Conservation (phyloP, 129 eudicot species). For the Saussurea involucrata region DNA sequence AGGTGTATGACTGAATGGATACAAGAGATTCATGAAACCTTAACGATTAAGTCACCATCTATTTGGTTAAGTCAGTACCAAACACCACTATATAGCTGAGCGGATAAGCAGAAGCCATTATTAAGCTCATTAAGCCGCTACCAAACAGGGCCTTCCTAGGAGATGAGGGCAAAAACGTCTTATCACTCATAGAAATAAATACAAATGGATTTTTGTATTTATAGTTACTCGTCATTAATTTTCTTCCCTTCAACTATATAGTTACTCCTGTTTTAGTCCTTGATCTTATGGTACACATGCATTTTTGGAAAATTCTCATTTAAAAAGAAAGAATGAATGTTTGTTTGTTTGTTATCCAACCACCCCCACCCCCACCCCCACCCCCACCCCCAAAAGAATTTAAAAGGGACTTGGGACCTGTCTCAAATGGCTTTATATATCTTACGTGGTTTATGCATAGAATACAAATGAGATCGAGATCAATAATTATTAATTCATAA, state of each 20-base stretch:
- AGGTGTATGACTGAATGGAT: too few species aligned
- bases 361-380: too few species aligned
- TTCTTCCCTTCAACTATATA: constrained; percentile 1
- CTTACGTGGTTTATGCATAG: neutral
- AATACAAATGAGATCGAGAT: neutral
- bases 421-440: constrained; percentile 17
- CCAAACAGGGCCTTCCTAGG: too few species aligned
- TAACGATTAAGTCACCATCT: too few species aligned
- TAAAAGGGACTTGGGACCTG: constrained; percentile 14
- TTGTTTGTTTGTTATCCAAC: constrained; percentile 3
- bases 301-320: neutral
- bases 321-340: constrained; percentile 12
- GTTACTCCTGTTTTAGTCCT: constrained; percentile 3
- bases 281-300: neutral
- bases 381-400: too few species aligned
- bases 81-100: too few species aligned
- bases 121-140: too few species aligned
- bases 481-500: too few species aligned
- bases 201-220: constrained; percentile 15
- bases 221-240: neutral
- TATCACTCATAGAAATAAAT: neutral
- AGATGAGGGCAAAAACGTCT: constrained; percentile 16
- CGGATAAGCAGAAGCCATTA: too few species aligned
- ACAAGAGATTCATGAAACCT: too few species aligned
- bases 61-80: too few species aligned